Base-by-base conservation (phyloP, 352 stramenopile species). In the Pythium plurisporium region DNA sequence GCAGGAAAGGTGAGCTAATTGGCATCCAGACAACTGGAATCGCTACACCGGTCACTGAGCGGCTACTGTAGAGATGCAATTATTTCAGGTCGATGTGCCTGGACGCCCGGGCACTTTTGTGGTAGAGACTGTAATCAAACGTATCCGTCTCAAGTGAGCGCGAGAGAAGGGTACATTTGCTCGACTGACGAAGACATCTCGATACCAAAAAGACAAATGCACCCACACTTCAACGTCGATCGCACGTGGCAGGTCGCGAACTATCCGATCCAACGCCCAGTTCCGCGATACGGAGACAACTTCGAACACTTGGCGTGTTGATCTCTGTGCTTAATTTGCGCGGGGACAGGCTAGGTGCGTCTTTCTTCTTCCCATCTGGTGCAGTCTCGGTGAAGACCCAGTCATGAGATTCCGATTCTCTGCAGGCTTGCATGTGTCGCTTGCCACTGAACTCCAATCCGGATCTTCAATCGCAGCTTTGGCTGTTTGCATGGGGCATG, bases 141-240 rank as follows among this genome's bases (percentile, higher is more conserved):
- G 53, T 31, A 4, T 58, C 42, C 5, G 40, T 31, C 14, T 62
- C 44, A 2, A 64, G 48, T 29, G 48, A 49, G 12, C 25, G n/a
- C 5, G 40, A 47, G 3, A 67, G 19, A 72, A n/a, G 14, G 49
- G 51, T 6, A 67, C 50, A 33, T 61, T 64, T 20, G 36, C 45
- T 19, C 55, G 67, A 2, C 67, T 63, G 11, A 74, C 54, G 20
- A 64, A 51, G 3, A 66, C 30, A 29, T 74, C 67, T n/a, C 36
- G 40, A 38, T 47, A 64, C 55, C 67, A 70, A 38, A 64, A 72
- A 3, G 67, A 63, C 9, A 74, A 17, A 33, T 72, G 72, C 25
- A 74, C 56, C 63, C 67, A 70, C 1, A 74, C 49, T 58, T 74
- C 58, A 14, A 74, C 48, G 23, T 66, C 55, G 7, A 72, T 23